Evolutionary conservation across 176 grass and related monocot species (phyloP).

Genomic region (Oryza glaberrima): DNA sequence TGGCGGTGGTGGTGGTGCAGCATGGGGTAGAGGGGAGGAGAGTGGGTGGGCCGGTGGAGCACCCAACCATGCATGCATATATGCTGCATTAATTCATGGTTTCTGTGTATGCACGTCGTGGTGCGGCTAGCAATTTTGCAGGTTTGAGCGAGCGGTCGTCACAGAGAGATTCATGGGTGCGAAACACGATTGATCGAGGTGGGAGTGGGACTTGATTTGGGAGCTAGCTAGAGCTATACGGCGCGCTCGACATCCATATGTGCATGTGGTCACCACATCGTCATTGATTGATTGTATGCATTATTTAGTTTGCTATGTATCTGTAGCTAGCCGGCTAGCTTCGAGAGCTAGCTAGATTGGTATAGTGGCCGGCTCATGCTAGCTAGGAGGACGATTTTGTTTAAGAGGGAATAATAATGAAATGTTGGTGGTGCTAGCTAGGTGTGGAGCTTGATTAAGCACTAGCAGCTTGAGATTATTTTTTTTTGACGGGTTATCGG

Average conservation of each 20-base stretch:
- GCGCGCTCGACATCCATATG: neutral
- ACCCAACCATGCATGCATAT: neutral
- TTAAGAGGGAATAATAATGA: neutral
- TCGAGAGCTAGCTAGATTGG: neutral
- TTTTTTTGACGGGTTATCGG: too few relatives aligned
- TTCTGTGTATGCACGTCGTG: neutral
- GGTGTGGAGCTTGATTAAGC: neutral
- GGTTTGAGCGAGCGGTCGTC: neutral
- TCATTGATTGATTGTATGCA: neutral
- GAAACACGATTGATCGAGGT: neutral
- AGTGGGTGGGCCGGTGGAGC: neutral
- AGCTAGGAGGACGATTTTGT: neutral
- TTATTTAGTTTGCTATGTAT: neutral
- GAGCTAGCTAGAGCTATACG: neutral
- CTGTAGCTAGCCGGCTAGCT: neutral
- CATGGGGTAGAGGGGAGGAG: neutral
- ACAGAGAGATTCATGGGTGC: neutral
- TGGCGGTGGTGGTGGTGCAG: neutral
- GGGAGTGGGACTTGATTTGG: constrained; percentile 17
- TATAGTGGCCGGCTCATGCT: neutral
- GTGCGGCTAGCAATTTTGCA: neutral
- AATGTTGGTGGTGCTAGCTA: neutral
- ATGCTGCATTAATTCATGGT: neutral
- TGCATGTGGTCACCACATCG: neutral
- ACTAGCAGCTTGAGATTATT: too few relatives aligned